Conservation (phyloP, 202 grass and related monocot species). For the Bolboschoenoplectus hybrid region DNA sequence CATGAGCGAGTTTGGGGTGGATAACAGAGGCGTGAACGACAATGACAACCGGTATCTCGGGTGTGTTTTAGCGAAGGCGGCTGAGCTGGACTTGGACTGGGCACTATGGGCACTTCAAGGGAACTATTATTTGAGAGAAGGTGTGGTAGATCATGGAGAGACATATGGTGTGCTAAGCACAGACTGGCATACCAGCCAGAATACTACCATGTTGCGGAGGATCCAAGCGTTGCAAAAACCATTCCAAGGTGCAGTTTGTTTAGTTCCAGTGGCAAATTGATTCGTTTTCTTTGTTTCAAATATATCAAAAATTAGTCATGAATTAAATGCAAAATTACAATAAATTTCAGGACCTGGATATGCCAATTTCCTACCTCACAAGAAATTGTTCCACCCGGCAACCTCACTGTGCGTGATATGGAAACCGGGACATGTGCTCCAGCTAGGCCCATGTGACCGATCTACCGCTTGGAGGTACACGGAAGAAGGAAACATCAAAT, state of each 20-base stretch:
- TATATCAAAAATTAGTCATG: neutral
- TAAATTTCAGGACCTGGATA: slow-evolving; percentile 53
- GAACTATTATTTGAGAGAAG: slow-evolving; percentile 68
- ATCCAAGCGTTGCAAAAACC: slow-evolving; percentile 58
- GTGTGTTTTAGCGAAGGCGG: slow-evolving; percentile 46
- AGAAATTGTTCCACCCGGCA: slow-evolving; percentile 56
- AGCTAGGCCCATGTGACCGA: slow-evolving; percentile 51
- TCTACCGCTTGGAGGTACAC: slow-evolving; percentile 42
- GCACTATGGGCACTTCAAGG: slow-evolving; percentile 73
- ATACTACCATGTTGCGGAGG: slow-evolving; percentile 41
- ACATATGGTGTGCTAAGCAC: slow-evolving; percentile 58
- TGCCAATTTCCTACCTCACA: slow-evolving; percentile 36
- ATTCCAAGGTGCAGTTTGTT: slow-evolving; percentile 40
- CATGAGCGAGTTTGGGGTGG: slow-evolving; percentile 74
- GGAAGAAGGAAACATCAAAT: slow-evolving; percentile 44
- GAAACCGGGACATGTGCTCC: neutral
- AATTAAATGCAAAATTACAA: neutral
- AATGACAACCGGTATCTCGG: slow-evolving; percentile 54
- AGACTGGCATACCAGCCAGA: slow-evolving; percentile 49
- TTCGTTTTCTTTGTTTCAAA: neutral
- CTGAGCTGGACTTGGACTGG: slow-evolving; percentile 72
- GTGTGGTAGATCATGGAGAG: slow-evolving; percentile 49
- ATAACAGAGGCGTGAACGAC: slow-evolving; percentile 47
- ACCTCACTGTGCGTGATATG: slow-evolving; percentile 53
- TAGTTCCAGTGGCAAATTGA: neutral